Base-by-base conservation (phyloP, 345 rosid species). In the Populus euphratica region DNA sequence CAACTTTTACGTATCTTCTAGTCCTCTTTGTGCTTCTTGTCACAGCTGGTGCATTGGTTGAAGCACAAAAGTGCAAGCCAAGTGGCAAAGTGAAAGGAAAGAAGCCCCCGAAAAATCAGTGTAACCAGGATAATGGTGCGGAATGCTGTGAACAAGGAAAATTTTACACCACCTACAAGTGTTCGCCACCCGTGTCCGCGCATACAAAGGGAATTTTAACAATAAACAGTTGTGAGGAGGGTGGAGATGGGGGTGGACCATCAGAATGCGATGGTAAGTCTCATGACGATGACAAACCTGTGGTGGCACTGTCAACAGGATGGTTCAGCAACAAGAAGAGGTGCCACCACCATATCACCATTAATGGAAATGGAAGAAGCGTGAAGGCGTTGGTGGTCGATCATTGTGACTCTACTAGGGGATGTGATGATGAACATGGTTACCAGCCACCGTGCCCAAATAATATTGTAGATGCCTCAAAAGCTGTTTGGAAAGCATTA, bases 221-320 rank as follows among this genome's bases (percentile, higher is more conserved):
- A 17, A 66, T 69, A 16, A 64, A 79, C 66, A 70, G 78, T 47
- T 74, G 70, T 18, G 43, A 23, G 44, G 29, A 79, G 39, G 67
- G 72, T 2, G 66, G 63, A 50, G 78, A 74, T 0, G 77, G 77
- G 8, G 69, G 50, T 6, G 59, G 20, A 21, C 77, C 77, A 6
- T 67, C 81, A 1, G 73, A 20, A 41, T 73, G 81, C 25, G 77
- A 79, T 13, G 62, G 65, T 1, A 56, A 33, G 61, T 79, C 27
- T 41, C 81, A 73, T 11, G 5, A n/a, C 11, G 77, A 79, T 43
- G 9, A 68, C 9, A 68, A 56, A 5, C 77, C 73, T 0, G 81
- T 73, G 36, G 81, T 79, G 62, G 81, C 81, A 31, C 43, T 73
- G 21, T 73, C 81, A 2, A 68, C 77, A 0, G 77, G 77, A 27